phyloP scores from a whole-genome alignment of 345 rosid genomes.

The Gossypium longicalyx region DNA sequence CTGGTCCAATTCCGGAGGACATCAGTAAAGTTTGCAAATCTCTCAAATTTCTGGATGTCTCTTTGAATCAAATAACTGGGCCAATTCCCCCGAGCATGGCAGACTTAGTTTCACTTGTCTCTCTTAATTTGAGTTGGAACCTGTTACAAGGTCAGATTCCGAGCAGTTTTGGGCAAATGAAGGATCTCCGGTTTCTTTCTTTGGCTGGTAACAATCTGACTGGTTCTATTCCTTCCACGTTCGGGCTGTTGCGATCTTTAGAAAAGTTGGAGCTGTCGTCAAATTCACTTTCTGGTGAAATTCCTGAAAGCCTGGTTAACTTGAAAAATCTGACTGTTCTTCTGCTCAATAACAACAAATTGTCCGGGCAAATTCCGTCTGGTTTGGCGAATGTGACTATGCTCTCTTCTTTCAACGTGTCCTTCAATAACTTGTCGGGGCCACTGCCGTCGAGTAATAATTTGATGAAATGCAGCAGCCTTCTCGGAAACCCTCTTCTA shows the following conservation, averaged over 20 bases:
- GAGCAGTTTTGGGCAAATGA: conserved; percentile 29
- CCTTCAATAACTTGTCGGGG: conserved; percentile 60
- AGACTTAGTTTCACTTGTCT: conserved; percentile 36
- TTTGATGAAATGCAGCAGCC: conserved; percentile 40
- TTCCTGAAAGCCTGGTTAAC: conserved; percentile 40
- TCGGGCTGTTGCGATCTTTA: conserved; percentile 39
- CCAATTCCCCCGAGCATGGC: conserved; percentile 40
- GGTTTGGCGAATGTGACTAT: conserved; percentile 40
- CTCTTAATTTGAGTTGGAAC: conserved; percentile 51
- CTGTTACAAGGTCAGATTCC: conserved; percentile 48
- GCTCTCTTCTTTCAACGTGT: conserved; percentile 51
- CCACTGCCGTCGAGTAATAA: conserved; percentile 41
- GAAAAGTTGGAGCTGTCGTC: conserved; percentile 54
- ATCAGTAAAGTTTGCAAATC: conserved; percentile 46
- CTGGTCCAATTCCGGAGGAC: conserved; percentile 42
- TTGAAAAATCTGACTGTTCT: conserved; percentile 47
- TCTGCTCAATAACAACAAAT: conserved; percentile 52
- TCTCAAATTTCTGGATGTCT: conserved; percentile 43
- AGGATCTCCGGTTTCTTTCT: conserved; percentile 41
- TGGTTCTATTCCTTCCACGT: conserved; percentile 46
- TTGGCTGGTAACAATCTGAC: conserved; percentile 49
- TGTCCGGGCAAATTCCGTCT: conserved; percentile 56
- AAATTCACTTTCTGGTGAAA: conserved; percentile 51
- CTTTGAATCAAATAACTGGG: conserved; percentile 50
- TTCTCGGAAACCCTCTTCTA: conserved; percentile 52